Conservation (phyloP, 768 basidiomycete species). For the Leccinum aurantiacum region DNA sequence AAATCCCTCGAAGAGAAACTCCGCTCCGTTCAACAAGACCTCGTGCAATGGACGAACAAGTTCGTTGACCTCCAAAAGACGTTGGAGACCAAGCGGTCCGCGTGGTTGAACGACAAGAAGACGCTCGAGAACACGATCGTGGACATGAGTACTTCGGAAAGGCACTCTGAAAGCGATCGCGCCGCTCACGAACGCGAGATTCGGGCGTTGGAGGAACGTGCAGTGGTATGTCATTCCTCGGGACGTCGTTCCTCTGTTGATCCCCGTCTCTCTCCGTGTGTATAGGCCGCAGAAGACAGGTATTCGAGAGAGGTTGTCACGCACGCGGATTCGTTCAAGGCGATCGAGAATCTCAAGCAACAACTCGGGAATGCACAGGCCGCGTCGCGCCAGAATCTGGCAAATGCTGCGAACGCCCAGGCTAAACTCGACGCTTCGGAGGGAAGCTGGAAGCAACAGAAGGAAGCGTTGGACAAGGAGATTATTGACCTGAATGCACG, state of each 20-base stretch:
- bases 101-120: slow-evolving; percentile 80
- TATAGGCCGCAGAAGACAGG: slow-evolving; percentile 71
- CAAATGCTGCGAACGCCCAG: slow-evolving; percentile 69
- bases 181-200: slow-evolving; percentile 62
- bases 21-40: slow-evolving; percentile 51
- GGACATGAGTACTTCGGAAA: slow-evolving; percentile 76
- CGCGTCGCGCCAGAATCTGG: slow-evolving; percentile 55
- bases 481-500: slow-evolving; percentile 66
- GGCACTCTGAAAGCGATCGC: slow-evolving; percentile 61
- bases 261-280: neutral
- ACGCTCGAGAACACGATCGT: slow-evolving; percentile 79
- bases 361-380: slow-evolving; percentile 55
- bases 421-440: slow-evolving; percentile 73
- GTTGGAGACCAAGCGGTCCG: slow-evolving; percentile 65
- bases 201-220: slow-evolving; percentile 66
- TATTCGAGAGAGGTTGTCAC: slow-evolving; percentile 80
- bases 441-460: slow-evolving; percentile 79
- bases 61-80: slow-evolving; percentile 60
- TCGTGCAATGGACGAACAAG: slow-evolving; percentile 47
- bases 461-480: slow-evolving; percentile 75
- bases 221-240: slow-evolving; percentile 46
- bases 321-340: slow-evolving; percentile 74
- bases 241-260: neutral
- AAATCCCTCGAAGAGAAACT: slow-evolving; percentile 64
- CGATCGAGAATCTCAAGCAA: slow-evolving; percentile 60